Evolutionary conservation across 2,329 filamentous ascomycete species (phyloP), one percentile per base, ranked within the genome.

Genomic region (Epichloe sp.): DNA sequence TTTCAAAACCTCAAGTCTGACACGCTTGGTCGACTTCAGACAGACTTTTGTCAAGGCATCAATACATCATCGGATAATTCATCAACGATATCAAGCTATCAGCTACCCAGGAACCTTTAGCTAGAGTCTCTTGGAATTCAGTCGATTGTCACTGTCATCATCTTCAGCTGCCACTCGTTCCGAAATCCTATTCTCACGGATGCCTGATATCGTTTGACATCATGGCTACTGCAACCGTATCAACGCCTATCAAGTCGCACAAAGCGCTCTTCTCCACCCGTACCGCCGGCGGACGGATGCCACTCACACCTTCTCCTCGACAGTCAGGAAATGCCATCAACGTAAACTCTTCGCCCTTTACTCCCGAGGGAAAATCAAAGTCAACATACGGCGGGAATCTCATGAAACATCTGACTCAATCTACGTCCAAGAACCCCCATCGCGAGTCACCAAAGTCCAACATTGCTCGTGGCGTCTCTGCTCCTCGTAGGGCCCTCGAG

Each of bases 401-500:
- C 53, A 80, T 87, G 57, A 77, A 86, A 54, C 85, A 89, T 64
- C 85, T 95, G 63, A 77, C 85, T 55, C 86, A 85, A 63, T 83
- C 78, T 2, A 71, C 69, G 54, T 77, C 82, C 55, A 85, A 83
- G 72, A 71, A 76, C 41, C 79, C 79, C 41, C 84, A 87, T 67
- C 85, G 86, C 48, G 86, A 93, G 65, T 96, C 91, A 2, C 89
- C 90, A 65, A 97, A 97, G 76, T 96, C 90, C 53, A 97, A 96
- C 76, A 96, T 96, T 67, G 87, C 86, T 58, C 81, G 82, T 57
- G 72, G 73, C 42, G 79, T 80, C 52, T 78, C 83, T 53, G 90
- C 88, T 43, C 90, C 91, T 19, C 86, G 87, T 62, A 88, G 86
- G 67, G 78, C 75, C 45, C 78, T 97, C 40, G 91, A 97, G 69